Evolutionary conservation across 495 filamentous ascomycete genomes (phyloP).

Genomic region (Neurospora sp.): DNA sequence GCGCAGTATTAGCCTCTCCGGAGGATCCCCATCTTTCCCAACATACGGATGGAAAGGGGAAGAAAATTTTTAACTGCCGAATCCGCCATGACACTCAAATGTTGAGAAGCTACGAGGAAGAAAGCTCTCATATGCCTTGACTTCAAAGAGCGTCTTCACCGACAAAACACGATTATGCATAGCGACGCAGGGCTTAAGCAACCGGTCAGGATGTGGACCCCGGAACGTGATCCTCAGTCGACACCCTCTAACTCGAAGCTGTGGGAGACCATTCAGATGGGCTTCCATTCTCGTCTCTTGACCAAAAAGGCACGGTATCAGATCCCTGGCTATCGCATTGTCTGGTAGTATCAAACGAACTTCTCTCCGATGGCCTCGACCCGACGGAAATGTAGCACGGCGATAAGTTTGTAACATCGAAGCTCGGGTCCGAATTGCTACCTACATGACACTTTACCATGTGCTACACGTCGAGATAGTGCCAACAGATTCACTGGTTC

Average conservation of each 20-base stretch:
- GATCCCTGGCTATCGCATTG: not conserved
- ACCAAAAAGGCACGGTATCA: not conserved
- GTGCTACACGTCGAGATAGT: not conserved
- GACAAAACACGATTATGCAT: slow-evolving; percentile 19
- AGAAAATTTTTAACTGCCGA: not conserved
- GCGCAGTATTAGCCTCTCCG: not conserved
- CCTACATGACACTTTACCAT: not conserved
- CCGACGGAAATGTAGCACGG: not conserved
- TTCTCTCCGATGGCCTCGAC: slow-evolving; percentile 7
- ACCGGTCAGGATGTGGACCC: slow-evolving; percentile 21
- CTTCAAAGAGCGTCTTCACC: slow-evolving; percentile 11
- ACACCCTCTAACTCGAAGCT: slow-evolving; percentile 2
- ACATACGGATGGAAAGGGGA: not conserved
- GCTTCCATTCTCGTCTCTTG: not conserved
- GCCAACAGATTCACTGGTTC: not conserved
- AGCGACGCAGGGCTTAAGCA: slow-evolving; percentile 19
- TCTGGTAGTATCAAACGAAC: slow-evolving; percentile 12
- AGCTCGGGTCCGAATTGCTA: not conserved
- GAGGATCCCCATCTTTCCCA: not conserved
- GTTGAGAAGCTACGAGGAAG: not conserved
- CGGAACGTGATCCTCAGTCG: not conserved
- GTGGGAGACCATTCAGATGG: not conserved
- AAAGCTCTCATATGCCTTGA: slow-evolving; percentile 6
- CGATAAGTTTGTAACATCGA: not conserved
- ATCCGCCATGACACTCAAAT: not conserved